Conservation (phyloP, 495 filamentous ascomycete species). For the Lineolata rhizophorae region DNA sequence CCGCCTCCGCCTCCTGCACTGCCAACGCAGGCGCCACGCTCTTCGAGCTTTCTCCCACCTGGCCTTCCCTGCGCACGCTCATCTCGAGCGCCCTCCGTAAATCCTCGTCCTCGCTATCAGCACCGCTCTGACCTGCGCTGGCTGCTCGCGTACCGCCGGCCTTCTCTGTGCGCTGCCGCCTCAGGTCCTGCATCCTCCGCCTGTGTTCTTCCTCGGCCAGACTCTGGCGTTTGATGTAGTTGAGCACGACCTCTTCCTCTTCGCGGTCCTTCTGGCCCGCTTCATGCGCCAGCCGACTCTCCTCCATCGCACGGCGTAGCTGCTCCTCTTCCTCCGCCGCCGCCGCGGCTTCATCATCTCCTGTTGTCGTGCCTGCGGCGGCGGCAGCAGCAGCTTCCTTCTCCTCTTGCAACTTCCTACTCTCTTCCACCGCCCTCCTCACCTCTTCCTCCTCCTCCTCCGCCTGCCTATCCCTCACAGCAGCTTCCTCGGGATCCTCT, state of each 20-base stretch:
- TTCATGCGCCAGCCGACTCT: conserved; percentile 19
- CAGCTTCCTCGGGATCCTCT: conserved; percentile 11
- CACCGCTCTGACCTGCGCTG: too few relatives aligned
- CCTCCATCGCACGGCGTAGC: conserved; percentile 20
- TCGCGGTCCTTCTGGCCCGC: conserved; percentile 15
- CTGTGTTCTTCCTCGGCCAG: conserved; percentile 40
- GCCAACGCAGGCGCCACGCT: too few relatives aligned
- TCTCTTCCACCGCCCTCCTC: conserved; percentile 11
- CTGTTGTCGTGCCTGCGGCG: neutral
- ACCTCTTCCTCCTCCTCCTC: conserved; percentile 25
- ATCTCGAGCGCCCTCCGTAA: too few relatives aligned
- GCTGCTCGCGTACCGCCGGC: too few relatives aligned
- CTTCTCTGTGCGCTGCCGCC: conserved; percentile 3
- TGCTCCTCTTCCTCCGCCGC: conserved; percentile 19
- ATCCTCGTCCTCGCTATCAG: too few relatives aligned
- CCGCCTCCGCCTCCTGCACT: too few relatives aligned
- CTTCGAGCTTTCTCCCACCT: too few relatives aligned
- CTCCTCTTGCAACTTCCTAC: conserved; percentile 11
- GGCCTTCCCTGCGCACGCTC: too few relatives aligned
- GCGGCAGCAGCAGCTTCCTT: conserved; percentile 1
- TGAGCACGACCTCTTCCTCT: conserved; percentile 54
- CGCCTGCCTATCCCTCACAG: conserved; percentile 1
- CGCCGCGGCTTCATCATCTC: conserved; percentile 2
- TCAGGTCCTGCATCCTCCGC: conserved; percentile 9
- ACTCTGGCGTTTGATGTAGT: conserved; percentile 62